Percentiles rank a stretch among this genome's conserved stretches.
These are phyloP conservation scores for Fagopyrum tataricum DNA, from an alignment of 148 eudicot species.

Conservation along the genomic window DNA sequence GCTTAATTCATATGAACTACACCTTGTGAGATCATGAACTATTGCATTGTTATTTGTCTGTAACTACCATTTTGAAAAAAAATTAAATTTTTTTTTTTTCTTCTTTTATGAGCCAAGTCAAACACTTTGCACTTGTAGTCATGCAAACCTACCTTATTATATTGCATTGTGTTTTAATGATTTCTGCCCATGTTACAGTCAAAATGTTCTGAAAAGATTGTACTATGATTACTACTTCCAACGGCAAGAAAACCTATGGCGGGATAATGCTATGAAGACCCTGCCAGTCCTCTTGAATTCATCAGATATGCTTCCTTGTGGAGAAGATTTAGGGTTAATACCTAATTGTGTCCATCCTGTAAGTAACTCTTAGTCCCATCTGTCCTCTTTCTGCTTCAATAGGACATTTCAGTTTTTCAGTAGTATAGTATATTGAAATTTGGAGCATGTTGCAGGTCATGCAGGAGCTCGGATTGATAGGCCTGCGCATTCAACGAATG, in stretches of 20 bases:
- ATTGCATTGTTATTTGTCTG: background rate
- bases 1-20: too few species aligned
- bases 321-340: conserved; percentile 92
- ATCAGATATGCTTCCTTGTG: conserved; percentile 93
- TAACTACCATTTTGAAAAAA: background rate
- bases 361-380: conserved; percentile 14
- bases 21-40: too few species aligned
- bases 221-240: conserved; percentile 96
- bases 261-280: conserved; percentile 88
- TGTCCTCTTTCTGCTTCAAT: background rate
- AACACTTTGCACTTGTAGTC: background rate
- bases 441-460: conserved; percentile 53
- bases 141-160: background rate
- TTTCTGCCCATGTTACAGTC: conserved; percentile 33
- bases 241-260: conserved; percentile 93
- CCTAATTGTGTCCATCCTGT: conserved; percentile 99
- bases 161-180: background rate
- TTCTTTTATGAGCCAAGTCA: background rate
- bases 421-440: background rate
- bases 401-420: background rate
- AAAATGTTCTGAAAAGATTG: conserved; percentile 76
- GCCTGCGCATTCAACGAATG: conserved; percentile 97
- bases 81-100: background rate
- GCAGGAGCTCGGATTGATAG: conserved; percentile 93
- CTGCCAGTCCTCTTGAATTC: conserved; percentile 88